Evolutionary conservation across 1,284 basidiomycete species (phyloP), one percentile per base, ranked within the genome.

Genomic region (Psilocybe mexicana): DNA sequence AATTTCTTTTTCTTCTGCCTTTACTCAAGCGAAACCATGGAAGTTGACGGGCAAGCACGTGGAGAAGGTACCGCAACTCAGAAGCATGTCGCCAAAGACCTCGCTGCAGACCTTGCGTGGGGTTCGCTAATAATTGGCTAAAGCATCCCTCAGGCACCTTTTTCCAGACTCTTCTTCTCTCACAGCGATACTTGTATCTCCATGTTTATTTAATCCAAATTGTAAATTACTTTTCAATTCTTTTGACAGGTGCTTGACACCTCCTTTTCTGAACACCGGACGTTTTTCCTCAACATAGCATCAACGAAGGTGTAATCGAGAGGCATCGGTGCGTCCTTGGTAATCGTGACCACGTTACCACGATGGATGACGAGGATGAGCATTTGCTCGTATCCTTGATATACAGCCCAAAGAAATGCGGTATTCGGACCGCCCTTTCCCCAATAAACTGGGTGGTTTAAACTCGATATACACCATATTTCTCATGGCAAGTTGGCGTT

Each of bases 71-170:
- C 70, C 23, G 85, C 80, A 4, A 61, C 74, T 2, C 76, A 76
- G 51, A 88, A 85, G 65, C 75, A 82, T 62, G 65, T 78, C 26
- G 80, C 87, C 8, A 80, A 77, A 64, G 77, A 85, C 62, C 71
- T 66, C 3, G 86, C 87, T 2, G 84, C 87, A 1, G 72, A 72
- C n/a, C 63, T 70, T 43, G 80, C 85, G 40, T 69, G 86, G 52
- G 64, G 61, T 57, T 71, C 62, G 54, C 63, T 82, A 55, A 68
- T 52, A 3, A 18, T 18, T 18, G 64, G 65, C 45, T 64, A 67
- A 57, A 61, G 64, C 44, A 10, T 26, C 47, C 59, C 50, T 61
- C 57, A 63, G 58, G 55, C 33, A 40, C 48, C 8, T 53, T 28
- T 47, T 54, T 23, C 46, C 30, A 40, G 18, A 33, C 38, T 38